phyloP scores from a whole-genome alignment of 495 filamentous ascomycete genomes.

The Corynascus novoguineensis region DNA sequence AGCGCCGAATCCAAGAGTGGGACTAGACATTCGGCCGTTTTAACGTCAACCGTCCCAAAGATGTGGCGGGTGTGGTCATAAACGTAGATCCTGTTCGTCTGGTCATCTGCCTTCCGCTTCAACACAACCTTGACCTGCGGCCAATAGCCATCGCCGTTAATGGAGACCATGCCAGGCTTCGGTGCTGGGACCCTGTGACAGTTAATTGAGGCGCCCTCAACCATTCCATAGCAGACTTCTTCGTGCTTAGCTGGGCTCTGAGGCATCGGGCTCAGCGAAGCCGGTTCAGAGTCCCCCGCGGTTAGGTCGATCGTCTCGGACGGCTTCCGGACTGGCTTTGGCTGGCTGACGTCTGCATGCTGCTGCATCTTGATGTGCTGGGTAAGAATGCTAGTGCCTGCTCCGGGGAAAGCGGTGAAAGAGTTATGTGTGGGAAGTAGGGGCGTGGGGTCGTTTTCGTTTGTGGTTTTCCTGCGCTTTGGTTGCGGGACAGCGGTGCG shows the following conservation, averaged over 20 bases:
- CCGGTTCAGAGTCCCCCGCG: constrained; percentile 50
- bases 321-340: constrained; percentile 15
- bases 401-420: constrained; percentile 31
- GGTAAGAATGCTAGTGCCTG: constrained; percentile 53
- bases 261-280: constrained; percentile 37
- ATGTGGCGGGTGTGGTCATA: constrained; percentile 62
- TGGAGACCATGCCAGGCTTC: constrained; percentile 50
- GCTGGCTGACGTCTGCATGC: constrained; percentile 33
- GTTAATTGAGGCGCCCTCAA: constrained; percentile 64
- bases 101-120: constrained; percentile 47
- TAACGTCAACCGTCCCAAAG: constrained; percentile 70
- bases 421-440: constrained; percentile 18
- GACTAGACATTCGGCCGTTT: constrained; percentile 61
- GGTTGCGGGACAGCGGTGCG: constrained; percentile 52
- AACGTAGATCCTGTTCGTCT: constrained; percentile 56
- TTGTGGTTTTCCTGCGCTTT: constrained; percentile 59
- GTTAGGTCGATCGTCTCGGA: constrained; percentile 61
- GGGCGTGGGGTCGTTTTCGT: constrained; percentile 37
- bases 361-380: constrained; percentile 56
- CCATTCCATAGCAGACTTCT: constrained; percentile 80
- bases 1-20: constrained; percentile 60
- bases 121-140: constrained; percentile 67
- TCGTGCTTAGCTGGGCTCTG: constrained; percentile 37
- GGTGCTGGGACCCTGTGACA: constrained; percentile 61
- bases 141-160: constrained; percentile 53